phyloP scores from a whole-genome alignment of 2,329 filamentous ascomycete species.

The Apiospora phragmitis region DNA sequence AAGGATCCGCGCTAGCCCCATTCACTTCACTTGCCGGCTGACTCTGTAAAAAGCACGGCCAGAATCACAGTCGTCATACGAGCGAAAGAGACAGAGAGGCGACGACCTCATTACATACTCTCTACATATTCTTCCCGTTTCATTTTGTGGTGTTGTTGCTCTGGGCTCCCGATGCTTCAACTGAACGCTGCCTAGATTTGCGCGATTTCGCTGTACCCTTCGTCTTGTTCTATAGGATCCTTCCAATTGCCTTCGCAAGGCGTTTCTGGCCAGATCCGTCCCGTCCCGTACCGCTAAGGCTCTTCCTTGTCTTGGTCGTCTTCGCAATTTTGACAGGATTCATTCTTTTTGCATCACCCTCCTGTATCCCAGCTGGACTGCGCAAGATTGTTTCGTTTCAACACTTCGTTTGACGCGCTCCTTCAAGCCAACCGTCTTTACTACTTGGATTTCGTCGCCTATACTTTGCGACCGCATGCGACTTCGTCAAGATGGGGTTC shows the following conservation, averaged over 20 bases:
- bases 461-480: constrained; percentile 8
- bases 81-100: not conserved
- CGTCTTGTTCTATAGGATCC: not conserved
- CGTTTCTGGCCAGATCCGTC: not conserved
- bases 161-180: not conserved
- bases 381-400: constrained; percentile 6
- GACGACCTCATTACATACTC: not conserved
- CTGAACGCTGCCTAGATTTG: not conserved
- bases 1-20: not conserved
- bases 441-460: not conserved
- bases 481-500: constrained; percentile 15
- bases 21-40: not conserved
- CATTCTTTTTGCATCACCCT: constrained; percentile 4
- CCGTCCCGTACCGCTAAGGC: constrained; percentile 3
- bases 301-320: not conserved
- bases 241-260: not conserved
- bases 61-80: constrained; percentile 6
- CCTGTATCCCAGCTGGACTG: constrained; percentile 13
- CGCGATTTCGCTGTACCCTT: not conserved
- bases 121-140: not conserved
- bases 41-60: not conserved
- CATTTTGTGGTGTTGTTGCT: constrained; percentile 2
- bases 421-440: not conserved
- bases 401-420: not conserved
- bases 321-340: not conserved